phyloP scores from a whole-genome alignment of 2,329 filamentous ascomycete genomes.

The Fusarium equiseti region DNA sequence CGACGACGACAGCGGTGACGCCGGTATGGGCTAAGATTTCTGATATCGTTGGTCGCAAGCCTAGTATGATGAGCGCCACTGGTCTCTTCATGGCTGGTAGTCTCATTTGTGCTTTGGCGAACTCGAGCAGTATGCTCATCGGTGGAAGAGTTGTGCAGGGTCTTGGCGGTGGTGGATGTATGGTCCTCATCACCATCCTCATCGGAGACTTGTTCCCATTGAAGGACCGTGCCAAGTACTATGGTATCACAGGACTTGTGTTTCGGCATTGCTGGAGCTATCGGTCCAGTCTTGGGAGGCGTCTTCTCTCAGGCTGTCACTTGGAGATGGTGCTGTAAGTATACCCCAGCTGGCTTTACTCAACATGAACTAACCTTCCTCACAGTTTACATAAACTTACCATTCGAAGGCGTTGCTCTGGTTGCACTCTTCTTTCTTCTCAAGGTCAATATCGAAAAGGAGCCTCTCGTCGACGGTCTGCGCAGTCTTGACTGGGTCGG shows the following conservation, averaged over 20 bases:
- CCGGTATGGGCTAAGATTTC: conserved; percentile 59
- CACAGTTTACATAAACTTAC: conserved; percentile 69
- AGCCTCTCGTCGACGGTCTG: conserved; percentile 70
- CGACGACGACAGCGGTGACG: conserved; percentile 37
- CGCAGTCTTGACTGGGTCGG: conserved; percentile 72
- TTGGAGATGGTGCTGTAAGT: conserved; percentile 73
- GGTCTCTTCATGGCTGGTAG: conserved; percentile 65
- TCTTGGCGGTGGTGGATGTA: conserved; percentile 40
- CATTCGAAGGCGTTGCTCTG: conserved; percentile 59
- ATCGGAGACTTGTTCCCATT: conserved; percentile 67
- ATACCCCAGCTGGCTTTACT: fast-evolving
- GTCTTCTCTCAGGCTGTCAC: conserved; percentile 70
- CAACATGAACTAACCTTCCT: fast-evolving
- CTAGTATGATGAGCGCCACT: conserved; percentile 55
- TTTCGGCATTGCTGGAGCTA: conserved; percentile 74
- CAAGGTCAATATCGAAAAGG: conserved; percentile 75
- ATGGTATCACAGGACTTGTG: conserved; percentile 62
- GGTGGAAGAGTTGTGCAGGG: conserved; percentile 52
- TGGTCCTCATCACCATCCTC: conserved; percentile 42
- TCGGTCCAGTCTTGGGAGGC: conserved; percentile 76
- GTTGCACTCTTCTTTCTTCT: conserved; percentile 69
- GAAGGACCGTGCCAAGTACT: conserved; percentile 62
- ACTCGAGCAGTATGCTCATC: conserved; percentile 61
- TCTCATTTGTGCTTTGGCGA: conserved; percentile 63
- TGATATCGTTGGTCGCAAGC: conserved; percentile 64